A percentile compares a stretch with the other conserved stretches of the same genome.
Evolutionary conservation across 257 asterid species (phyloP).

Genomic region (Forsythia suspensa): DNA sequence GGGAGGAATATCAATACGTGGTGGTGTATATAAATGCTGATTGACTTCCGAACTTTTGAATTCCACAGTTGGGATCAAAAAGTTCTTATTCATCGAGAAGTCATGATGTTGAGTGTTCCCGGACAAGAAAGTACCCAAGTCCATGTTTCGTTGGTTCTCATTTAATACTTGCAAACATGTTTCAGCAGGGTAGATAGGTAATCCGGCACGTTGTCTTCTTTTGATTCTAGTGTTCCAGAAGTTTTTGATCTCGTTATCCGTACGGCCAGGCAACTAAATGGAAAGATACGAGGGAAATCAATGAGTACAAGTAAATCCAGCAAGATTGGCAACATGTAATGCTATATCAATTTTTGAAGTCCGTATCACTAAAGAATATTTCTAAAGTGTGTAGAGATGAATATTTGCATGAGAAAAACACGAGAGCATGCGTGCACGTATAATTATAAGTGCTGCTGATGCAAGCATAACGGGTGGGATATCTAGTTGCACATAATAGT

Average conservation of each 20-base stretch:
- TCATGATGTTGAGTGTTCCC: slow-evolving; percentile 25
- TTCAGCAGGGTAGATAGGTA: slow-evolving; percentile 59
- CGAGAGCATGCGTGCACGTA: neutral
- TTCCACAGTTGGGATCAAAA: slow-evolving; percentile 42
- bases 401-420: neutral
- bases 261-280: slow-evolving; percentile 57
- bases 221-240: slow-evolving; percentile 67
- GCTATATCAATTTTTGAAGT: too few relatives aligned
- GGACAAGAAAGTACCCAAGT: slow-evolving; percentile 25
- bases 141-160: slow-evolving; percentile 33
- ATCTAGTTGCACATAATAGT: neutral
- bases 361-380: too few relatives aligned
- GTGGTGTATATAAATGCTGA: slow-evolving; percentile 29
- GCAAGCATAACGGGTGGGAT: neutral
- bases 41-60: slow-evolving; percentile 36
- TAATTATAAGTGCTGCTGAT: neutral
- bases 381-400: too few relatives aligned
- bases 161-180: slow-evolving; percentile 25
- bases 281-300: neutral
- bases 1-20: slow-evolving; percentile 27
- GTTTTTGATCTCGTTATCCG: slow-evolving; percentile 66
- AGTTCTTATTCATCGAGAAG: slow-evolving; percentile 25
- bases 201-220: slow-evolving; percentile 54
- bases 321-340: neutral
- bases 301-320: neutral